Base-by-base conservation (phyloP, 768 basidiomycete genomes). In the Boletus subcaerulescens region DNA sequence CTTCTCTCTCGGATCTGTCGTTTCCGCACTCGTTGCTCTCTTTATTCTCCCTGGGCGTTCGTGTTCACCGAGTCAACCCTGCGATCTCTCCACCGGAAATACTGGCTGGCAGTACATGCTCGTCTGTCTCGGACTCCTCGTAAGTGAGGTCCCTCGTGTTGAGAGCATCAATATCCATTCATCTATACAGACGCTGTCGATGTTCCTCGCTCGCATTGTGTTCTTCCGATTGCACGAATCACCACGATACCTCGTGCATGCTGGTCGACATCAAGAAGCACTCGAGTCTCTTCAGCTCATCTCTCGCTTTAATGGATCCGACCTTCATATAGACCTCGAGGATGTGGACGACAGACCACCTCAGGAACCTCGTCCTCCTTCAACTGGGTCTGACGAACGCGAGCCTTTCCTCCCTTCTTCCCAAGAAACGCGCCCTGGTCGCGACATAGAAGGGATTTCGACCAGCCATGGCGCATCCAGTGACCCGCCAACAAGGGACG, bases 151-250 rank as follows among this genome's bases (percentile, higher is more conserved):
- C n/a, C 53, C 45, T 50, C 45, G 44, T 39, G 26, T 42, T 46
- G n/a, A 43, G 9, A 29, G n/a, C 13, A 46, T 49, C 26, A 5
- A 49, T 26, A 33, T 55, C 46, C 29, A 52, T 48, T 52, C 29
- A 61, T 50, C 40, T 29, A 4, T 33, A 31, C 63, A 98, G 95
- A 97, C 93, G 9, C 73, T 94, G 8, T 71, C 76, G 3, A 95
- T 98, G 89, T 94, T 93, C 68, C 65, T 91, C 31, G 85, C 85
- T 12, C 89, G 97, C 17, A 91, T 95, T 53, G 74, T 89, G 11
- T 86, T 98, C 70, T 97, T 98, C 79, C 85, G 87, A 18, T 75
- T 99, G 6, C 89, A 98, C 69, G 96, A 99, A 72, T 95, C 93
- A 0, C 94, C 97, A 2, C 84, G 93, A 22, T 98, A 87, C 67